Evolutionary conservation across 2,329 filamentous ascomycete species (phyloP), one percentile per base, ranked within the genome.

Genomic region (Pseudocercospora pini-densiflorae): DNA sequence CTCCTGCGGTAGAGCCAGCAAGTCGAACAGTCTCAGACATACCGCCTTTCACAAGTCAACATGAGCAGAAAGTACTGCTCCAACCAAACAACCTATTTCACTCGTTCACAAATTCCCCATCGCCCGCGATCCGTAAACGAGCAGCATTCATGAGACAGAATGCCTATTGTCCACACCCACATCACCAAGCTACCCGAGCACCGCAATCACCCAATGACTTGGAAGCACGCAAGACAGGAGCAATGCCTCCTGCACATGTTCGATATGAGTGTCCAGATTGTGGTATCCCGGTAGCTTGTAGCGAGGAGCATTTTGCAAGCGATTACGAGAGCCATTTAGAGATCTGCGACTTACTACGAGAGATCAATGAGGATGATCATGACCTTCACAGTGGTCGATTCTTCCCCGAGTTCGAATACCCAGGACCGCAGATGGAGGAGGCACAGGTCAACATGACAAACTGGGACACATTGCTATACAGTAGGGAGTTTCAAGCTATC

Each of bases 301-400:
- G 89, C 73, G 92, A 97, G 79, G 90, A 93, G 72, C 95, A 99
- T 78, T 98, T 94, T 92, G 93, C 92, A 77, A 93, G 96, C 73
- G 93, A 98, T 79, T 99, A 97, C 76, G 94, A 98, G 80, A 87
- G 89, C 19, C 95, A 99, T 79, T 79, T 99, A 67, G 88, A 97
- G 76, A 90, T 99, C 40, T 99, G 95, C 79, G 94, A 99, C 75
- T 92, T 92, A 0, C 82, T 99, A 64, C 86, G 91, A 71, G 91
- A 98, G 80, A 94, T 97, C 80, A 99, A 99, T 73, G 95, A 99
- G 81, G 95, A 99, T 76, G 95, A 99, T 73, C 96, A 99, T 77
- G 95, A 99, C 78, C 81, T 99, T 71, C 86, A 91, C 59, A 97
- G 93, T 19, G 95, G 95, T 3, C 88, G 95, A 29, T 91, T 93